Conservation (phyloP, 495 filamentous ascomycete genomes). For the Cladorrhinum samala region DNA sequence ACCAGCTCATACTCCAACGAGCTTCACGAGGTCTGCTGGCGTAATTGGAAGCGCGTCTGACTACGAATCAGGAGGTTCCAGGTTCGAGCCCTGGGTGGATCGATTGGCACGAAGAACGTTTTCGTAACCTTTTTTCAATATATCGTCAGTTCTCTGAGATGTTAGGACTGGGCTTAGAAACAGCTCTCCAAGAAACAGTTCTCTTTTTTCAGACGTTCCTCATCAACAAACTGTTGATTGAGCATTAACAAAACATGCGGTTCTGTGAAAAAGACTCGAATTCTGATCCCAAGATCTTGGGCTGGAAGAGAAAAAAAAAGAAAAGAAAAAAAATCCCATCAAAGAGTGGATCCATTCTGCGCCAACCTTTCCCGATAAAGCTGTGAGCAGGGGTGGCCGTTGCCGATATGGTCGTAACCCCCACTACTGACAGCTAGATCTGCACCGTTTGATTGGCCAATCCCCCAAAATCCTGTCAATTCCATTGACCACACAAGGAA, state of each 20-base stretch:
- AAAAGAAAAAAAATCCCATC: neutral
- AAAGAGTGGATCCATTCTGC: neutral
- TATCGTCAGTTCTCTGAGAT: neutral
- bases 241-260: neutral
- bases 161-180: neutral
- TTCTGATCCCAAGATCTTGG: slow-evolving; percentile 3
- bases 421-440: slow-evolving; percentile 7
- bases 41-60: slow-evolving; percentile 20
- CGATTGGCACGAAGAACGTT: neutral
- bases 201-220: slow-evolving; percentile 12
- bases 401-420: slow-evolving; percentile 2
- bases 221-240: neutral
- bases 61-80: slow-evolving; percentile 18
- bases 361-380: neutral
- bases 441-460: slow-evolving; percentile 18
- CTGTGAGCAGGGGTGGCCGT: slow-evolving; percentile 1
- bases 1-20: neutral
- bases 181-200: slow-evolving; percentile 1
- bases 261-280: neutral
- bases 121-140: slow-evolving; percentile 14
- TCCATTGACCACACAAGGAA: slow-evolving; percentile 8
- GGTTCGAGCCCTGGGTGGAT: slow-evolving; percentile 18
- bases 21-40: slow-evolving; percentile 9
- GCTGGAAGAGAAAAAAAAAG: slow-evolving; percentile 14
- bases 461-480: slow-evolving; percentile 10